Base-by-base conservation (phyloP, 2,329 filamentous ascomycete species). In the Apiospora pterosperma region DNA sequence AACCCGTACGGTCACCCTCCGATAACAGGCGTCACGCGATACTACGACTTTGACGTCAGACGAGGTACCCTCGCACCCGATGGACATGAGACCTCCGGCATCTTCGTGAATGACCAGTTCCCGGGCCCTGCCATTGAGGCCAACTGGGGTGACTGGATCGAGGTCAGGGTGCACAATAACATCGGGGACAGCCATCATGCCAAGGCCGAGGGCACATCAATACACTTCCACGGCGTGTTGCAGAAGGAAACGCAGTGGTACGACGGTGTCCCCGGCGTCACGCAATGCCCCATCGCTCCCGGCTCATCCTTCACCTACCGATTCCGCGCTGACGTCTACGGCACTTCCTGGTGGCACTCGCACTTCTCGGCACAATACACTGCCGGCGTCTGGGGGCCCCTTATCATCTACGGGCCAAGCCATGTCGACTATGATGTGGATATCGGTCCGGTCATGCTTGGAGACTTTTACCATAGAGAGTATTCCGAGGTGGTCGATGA, bases 141-240 rank as follows among this genome's bases (percentile, higher is more conserved):
- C 41, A 75, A 79, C 64, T 79, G 78, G 77, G 78, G 31, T 14
- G 52, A 59, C 16, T 19, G 21, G 48, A 11, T 69, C 67, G 72
- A 76, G 23, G 72, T 87, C 21, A 82, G 83, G 63, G 81, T 90
- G 8, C 82, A 76, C 34, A 90, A 88, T 69, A 77, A 58, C 63
- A 81, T 75, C 81, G 89, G n/a, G n/a, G n/a, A n/a, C n/a, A n/a
- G n/a, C n/a, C n/a, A n/a, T n/a, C n/a, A n/a, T n/a, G n/a, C n/a
- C 75, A 76, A 80, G 66, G 69, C 68, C 42, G 89, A 90, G 67
- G 86, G 86, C 55, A 89, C 86, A 12, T 81, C 80, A 11, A 83
- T 89, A 34, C 88, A 90, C 70, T 90, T 82, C 79, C 87, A 90
- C 70, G 88, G 86, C 21, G 76, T 90, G 41, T 82, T 84, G 6